Evolutionary conservation across 257 asterid genomes (phyloP).

Genomic region (Solanum lignicaule): DNA sequence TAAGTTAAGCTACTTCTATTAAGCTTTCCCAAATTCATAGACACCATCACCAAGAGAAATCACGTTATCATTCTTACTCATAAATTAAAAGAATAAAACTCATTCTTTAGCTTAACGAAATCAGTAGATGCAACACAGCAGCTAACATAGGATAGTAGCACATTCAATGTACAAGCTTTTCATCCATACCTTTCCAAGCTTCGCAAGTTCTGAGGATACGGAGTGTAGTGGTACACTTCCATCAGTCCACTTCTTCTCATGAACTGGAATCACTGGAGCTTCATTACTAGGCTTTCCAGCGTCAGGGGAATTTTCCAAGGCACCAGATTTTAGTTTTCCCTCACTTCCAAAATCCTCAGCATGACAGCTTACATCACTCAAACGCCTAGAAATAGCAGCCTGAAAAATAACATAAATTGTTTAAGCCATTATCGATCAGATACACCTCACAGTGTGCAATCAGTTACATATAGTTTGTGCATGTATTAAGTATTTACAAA

Average conservation of each 20-base stretch:
- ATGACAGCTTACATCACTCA: conserved; percentile 70
- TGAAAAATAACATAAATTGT: conserved; percentile 11
- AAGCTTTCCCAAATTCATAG: background rate
- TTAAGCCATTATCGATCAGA: background rate
- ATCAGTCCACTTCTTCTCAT: conserved; percentile 97
- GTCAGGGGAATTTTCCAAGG: conserved; percentile 11
- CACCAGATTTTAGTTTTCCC: conserved; percentile 19
- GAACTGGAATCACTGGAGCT: conserved; percentile 78
- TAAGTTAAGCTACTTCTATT: background rate
- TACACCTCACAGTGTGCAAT: background rate
- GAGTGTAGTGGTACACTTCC: conserved; percentile 62
- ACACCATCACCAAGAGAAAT: background rate
- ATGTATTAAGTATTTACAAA: background rate
- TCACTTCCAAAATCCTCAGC: conserved; percentile 22
- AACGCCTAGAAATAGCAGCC: conserved; percentile 96
- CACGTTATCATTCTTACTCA: background rate
- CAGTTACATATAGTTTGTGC: background rate
- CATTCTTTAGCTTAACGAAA: background rate
- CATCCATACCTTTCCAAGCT: conserved; percentile 64
- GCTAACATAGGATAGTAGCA: background rate
- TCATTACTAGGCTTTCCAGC: conserved; percentile 26
- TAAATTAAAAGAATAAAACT: background rate
- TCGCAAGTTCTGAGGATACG: conserved; percentile 64
- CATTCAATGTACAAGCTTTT: background rate
- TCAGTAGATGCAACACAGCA: background rate